These are phyloP conservation scores for Pythium dissotocum DNA, from an alignment of 352 stramenopile genomes.

Conservation along the genomic window DNA sequence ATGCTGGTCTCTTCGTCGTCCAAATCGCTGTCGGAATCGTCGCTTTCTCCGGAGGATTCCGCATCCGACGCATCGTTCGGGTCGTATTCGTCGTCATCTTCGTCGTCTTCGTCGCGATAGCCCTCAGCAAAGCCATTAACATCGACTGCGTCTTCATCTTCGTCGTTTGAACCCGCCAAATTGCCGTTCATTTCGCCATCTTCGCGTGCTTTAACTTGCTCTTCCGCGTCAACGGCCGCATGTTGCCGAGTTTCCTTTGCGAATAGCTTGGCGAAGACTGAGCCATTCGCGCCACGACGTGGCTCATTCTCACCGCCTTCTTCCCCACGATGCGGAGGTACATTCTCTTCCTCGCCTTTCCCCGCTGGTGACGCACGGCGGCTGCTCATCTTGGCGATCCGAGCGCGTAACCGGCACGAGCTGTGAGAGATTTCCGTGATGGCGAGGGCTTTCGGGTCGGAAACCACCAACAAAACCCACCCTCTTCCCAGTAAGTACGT, in stretches of 20 bases:
- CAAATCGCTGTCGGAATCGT: slow-evolving; percentile 26
- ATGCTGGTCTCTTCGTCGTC: slow-evolving; percentile 28
- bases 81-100: slow-evolving; percentile 33
- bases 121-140: slow-evolving; percentile 1
- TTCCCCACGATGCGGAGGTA: background rate
- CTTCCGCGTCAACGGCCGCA: slow-evolving; percentile 2
- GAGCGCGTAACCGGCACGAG: background rate
- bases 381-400: slow-evolving; percentile 6
- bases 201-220: background rate
- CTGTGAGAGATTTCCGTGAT: slow-evolving; percentile 17
- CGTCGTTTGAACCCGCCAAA: background rate
- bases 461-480: slow-evolving; percentile 1
- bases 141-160: slow-evolving; percentile 1
- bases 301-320: background rate
- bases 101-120: slow-evolving; percentile 33
- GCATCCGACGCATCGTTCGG: slow-evolving; percentile 24
- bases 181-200: background rate
- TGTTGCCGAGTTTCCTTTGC: slow-evolving; percentile 12
- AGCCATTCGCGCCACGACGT: background rate
- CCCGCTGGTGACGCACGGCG: background rate
- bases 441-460: slow-evolving; percentile 1
- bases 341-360: background rate
- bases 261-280: slow-evolving; percentile 18
- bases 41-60: slow-evolving; percentile 13
- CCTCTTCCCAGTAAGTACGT: slow-evolving; percentile 15